Percentiles rank a stretch among this genome's conserved stretches.
Evolutionary conservation across 345 rosid genomes (phyloP).

Genomic region (Murraya koenigii): DNA sequence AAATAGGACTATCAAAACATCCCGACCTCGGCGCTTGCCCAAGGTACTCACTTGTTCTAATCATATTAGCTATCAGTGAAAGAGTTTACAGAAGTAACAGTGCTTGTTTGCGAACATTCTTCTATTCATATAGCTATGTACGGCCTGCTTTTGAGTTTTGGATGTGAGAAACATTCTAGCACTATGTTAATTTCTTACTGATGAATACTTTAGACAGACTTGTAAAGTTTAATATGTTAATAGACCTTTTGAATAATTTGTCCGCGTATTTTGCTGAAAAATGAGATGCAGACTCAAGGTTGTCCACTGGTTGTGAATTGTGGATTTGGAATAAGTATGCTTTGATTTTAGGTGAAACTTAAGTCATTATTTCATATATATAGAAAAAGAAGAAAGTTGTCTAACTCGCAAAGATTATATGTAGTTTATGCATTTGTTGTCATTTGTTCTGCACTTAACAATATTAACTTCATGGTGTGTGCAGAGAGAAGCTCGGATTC

Average conservation of each 20-base stretch:
- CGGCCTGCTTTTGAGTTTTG: neutral
- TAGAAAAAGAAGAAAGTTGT: neutral
- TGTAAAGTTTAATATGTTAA: neutral
- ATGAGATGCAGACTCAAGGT: neutral
- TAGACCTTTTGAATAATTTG: neutral
- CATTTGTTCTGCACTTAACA: neutral
- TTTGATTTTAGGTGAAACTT: neutral
- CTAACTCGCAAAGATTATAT: neutral
- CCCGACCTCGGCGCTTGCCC: conserved; percentile 28
- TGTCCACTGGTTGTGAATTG: neutral
- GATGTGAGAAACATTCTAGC: neutral
- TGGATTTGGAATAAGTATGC: neutral
- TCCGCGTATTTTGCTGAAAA: neutral
- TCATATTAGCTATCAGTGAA: neutral
- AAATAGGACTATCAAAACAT: neutral
- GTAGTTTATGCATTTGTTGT: neutral
- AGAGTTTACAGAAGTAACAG: neutral
- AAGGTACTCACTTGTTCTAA: conserved; percentile 18
- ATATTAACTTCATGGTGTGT: neutral
- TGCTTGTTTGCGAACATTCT: neutral
- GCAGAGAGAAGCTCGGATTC: conserved; percentile 37
- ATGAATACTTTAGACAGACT: neutral
- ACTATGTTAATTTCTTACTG: neutral
- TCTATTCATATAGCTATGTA: neutral
- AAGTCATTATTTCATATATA: neutral